Percentiles rank a stretch among this genome's conserved stretches.
These are phyloP conservation scores for Salvia hispanica DNA, from an alignment of 257 asterid genomes.

Conservation along the genomic window DNA sequence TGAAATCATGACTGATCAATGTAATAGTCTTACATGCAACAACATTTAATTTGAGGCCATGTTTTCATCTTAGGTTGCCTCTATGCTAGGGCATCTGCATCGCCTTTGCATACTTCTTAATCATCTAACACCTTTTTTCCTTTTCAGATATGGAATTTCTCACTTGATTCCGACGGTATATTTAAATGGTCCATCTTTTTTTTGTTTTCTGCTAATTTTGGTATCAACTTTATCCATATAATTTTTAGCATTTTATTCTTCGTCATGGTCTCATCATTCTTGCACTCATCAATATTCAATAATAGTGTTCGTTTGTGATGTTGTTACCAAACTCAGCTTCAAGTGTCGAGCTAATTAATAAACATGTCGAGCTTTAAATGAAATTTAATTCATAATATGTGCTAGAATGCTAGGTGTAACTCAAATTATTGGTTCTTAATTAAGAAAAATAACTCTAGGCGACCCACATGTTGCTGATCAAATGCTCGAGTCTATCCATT, in stretches of 20 bases:
- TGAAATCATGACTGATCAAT: background rate
- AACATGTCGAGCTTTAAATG: too few species aligned
- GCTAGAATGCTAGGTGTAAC: too few species aligned
- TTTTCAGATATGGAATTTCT: conserved; percentile 22
- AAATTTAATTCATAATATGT: too few species aligned
- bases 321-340: too few species aligned
- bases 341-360: too few species aligned
- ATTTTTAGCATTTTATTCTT: background rate
- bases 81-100: conserved; percentile 41
- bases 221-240: background rate
- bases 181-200: background rate
- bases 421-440: too few species aligned
- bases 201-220: conserved; percentile 15
- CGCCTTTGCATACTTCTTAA: conserved; percentile 33
- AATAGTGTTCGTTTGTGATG: background rate
- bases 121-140: conserved; percentile 29
- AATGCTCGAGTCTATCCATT: too few species aligned
- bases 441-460: too few species aligned
- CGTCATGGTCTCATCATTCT: conserved; percentile 38
- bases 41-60: conserved; percentile 33
- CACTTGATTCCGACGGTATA: background rate
- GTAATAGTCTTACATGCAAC: background rate
- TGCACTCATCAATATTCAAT: background rate
- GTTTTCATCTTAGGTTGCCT: conserved; percentile 51
- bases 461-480: too few species aligned